Evolutionary conservation across 768 basidiomycete genomes (phyloP).

Genomic region (Melanogaster broomeanus): DNA sequence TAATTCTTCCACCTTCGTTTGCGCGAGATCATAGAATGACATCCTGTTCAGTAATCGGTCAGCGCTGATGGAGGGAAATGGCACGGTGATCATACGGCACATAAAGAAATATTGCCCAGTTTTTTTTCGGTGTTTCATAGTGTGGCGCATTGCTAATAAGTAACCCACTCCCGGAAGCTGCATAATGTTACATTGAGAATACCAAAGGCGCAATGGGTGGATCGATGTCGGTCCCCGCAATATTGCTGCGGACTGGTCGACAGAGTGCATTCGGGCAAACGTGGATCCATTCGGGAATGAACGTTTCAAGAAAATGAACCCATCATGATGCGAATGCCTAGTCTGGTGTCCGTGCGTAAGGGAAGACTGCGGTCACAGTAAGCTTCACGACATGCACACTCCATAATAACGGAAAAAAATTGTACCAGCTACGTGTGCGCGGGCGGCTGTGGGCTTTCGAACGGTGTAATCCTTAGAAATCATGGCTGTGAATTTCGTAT

Average conservation of each 20-base stretch:
- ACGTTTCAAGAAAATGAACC: conserved; percentile 1
- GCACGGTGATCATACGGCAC: conserved; percentile 4
- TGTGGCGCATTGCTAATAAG: conserved; percentile 19
- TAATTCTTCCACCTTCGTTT: not conserved
- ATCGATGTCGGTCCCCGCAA: conserved; percentile 7
- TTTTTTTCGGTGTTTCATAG: conserved; percentile 5
- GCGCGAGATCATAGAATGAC: conserved; percentile 4
- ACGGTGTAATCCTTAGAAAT: conserved; percentile 4
- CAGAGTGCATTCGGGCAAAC: not conserved
- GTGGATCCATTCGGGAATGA: conserved; percentile 27
- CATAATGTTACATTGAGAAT: conserved; percentile 6
- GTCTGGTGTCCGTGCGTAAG: conserved; percentile 5
- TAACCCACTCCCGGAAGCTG: conserved; percentile 5
- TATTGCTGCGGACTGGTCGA: conserved; percentile 7
- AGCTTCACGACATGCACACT: not conserved
- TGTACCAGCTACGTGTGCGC: conserved; percentile 16
- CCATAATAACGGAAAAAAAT: conserved; percentile 14
- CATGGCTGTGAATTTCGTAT: conserved; percentile 6
- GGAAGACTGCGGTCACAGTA: not conserved
- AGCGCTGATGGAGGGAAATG: not conserved
- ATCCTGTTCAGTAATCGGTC: not conserved
- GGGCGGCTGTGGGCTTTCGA: conserved; percentile 15
- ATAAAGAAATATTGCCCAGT: not conserved
- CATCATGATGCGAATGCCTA: conserved; percentile 7
- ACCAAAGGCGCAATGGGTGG: conserved; percentile 4